A percentile compares a stretch with the other conserved stretches of the same genome.
These are phyloP conservation scores for Pneumocystis murina DNA, from an alignment of 1,139 yeast species.

Conservation along the genomic window DNA sequence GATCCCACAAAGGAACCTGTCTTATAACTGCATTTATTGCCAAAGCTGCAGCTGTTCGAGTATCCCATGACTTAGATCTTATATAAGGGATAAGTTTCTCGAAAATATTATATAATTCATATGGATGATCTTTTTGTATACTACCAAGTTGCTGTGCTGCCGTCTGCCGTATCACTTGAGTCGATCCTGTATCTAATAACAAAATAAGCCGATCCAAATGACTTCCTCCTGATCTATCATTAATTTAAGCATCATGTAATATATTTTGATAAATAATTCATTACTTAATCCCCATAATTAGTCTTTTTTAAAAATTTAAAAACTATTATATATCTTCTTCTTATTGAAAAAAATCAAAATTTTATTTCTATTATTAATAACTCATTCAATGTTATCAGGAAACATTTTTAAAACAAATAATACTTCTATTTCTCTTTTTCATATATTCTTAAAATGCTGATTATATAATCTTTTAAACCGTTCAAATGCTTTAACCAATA, in stretches of 20 bases:
- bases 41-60: conserved; percentile 84
- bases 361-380: not conserved
- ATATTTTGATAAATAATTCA: not conserved
- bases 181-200: conserved; percentile 83
- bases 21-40: conserved; percentile 89
- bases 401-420: not conserved
- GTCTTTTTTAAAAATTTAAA: not conserved
- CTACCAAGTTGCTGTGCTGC: conserved; percentile 97
- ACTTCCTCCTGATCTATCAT: not conserved
- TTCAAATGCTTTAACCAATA: too few relatives aligned
- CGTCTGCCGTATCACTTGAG: conserved; percentile 81
- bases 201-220: conserved; percentile 12
- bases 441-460: too few relatives aligned
- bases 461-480: too few relatives aligned
- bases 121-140: conserved; percentile 86
- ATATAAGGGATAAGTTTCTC: conserved; percentile 86
- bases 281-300: not conserved
- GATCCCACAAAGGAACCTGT: conserved; percentile 73
- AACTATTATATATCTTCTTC: not conserved
- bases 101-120: conserved; percentile 66
- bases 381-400: not conserved
- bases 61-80: conserved; percentile 81
- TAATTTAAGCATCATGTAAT: not conserved
- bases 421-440: too few relatives aligned
- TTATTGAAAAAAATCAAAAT: not conserved